Conservation (phyloP, 2,329 filamentous ascomycete genomes). For the Ascochyta koolunga region DNA sequence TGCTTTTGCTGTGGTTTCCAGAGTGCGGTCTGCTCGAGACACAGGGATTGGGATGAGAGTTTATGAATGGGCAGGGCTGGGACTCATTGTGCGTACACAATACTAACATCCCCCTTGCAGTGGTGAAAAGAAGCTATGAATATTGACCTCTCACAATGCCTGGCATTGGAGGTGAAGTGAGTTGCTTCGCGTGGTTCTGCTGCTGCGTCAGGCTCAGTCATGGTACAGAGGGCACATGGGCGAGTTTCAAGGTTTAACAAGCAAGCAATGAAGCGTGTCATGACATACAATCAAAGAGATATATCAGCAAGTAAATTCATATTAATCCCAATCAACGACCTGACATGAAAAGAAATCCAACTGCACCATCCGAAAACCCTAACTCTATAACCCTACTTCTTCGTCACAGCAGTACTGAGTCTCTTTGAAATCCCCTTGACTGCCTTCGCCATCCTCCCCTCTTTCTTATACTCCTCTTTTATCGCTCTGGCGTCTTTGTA, state of each 20-base stretch:
- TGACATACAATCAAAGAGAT: too few relatives aligned
- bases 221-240: conserved; percentile 6
- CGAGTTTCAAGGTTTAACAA: too few relatives aligned
- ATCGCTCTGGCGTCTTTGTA: too few relatives aligned
- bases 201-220: too few relatives aligned
- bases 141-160: neutral
- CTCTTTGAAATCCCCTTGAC: neutral
- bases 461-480: neutral
- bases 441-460: neutral
- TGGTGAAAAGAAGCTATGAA: neutral
- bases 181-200: neutral
- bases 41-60: too few relatives aligned
- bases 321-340: too few relatives aligned
- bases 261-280: too few relatives aligned
- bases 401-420: neutral
- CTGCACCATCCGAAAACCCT: too few relatives aligned
- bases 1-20: neutral
- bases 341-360: too few relatives aligned
- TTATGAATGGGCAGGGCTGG: neutral
- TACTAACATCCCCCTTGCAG: neutral
- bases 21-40: neutral
- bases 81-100: neutral
- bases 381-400: neutral
- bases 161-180: neutral
- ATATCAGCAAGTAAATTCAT: too few relatives aligned